phyloP scores from a whole-genome alignment of 2,329 filamentous ascomycete species.

The Exophiala xenobiotica region DNA sequence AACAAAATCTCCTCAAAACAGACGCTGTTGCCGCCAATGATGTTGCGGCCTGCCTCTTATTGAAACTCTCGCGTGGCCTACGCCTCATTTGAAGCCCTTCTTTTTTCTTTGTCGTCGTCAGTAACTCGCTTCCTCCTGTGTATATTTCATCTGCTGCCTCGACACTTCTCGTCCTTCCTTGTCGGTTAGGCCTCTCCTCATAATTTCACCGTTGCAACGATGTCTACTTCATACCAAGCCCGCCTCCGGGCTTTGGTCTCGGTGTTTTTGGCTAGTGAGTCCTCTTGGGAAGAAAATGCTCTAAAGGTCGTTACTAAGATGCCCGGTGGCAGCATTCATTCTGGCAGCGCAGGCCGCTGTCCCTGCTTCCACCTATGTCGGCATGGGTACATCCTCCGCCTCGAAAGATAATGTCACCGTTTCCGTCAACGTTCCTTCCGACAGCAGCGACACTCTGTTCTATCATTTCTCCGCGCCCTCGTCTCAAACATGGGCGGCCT shows the following conservation, averaged over 20 bases:
- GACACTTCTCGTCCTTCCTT: too few relatives aligned
- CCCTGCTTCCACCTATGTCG: slow-evolving; percentile 18
- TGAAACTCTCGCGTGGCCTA: too few relatives aligned
- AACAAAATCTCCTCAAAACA: slow-evolving; percentile 13
- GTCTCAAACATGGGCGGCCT: slow-evolving; percentile 30
- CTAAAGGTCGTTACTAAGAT: background rate
- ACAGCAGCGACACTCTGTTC: slow-evolving; percentile 28
- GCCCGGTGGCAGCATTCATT: slow-evolving; percentile 8
- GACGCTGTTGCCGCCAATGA: slow-evolving; percentile 7
- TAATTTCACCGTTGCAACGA: background rate
- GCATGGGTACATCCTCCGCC: slow-evolving; percentile 16
- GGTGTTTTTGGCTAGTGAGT: slow-evolving; percentile 19
- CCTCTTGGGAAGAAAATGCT: background rate
- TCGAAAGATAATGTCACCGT: slow-evolving; percentile 27
- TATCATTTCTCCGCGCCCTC: slow-evolving; percentile 30
- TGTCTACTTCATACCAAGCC: slow-evolving; percentile 7
- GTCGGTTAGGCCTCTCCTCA: too few relatives aligned
- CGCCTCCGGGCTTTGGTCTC: slow-evolving; percentile 11
- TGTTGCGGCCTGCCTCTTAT: background rate
- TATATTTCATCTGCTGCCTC: background rate
- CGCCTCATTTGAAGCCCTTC: background rate
- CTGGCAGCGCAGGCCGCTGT: slow-evolving; percentile 21
- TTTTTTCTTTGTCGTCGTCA: too few relatives aligned
- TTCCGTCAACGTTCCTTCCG: slow-evolving; percentile 30
- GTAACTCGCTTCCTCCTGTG: background rate